Base-by-base conservation (phyloP, 2,329 filamentous ascomycete species). In the Arthrobotrys entomopaga region DNA sequence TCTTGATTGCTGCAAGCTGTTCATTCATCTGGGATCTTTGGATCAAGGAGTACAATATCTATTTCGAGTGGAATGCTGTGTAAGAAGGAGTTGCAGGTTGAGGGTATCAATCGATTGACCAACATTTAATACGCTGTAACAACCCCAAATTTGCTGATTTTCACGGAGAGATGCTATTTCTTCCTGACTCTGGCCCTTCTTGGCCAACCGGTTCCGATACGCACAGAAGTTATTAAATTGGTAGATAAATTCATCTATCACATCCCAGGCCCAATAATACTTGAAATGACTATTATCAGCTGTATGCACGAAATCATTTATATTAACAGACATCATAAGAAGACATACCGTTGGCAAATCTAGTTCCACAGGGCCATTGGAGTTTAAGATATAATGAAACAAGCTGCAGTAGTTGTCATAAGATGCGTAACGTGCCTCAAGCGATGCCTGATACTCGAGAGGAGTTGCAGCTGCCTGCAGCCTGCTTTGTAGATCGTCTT, bases 221-320 rank as follows among this genome's bases (percentile, higher is more conserved):
- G 93, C 92, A 82, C 93, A 98, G 87, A 99, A 99, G 72, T 93
- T 96, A 87, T 99, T 97, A 87, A 99, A 99, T 83, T 99, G 95
- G 86, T 99, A 99, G 84, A 99, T 98, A 86, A 99, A 99, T 84
- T 99, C 95, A 83, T 99, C 95, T 84, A 99, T 97, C 79, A 98
- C 94, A 83, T 99, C 95, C 95, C 95, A 99, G 48, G 95, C 95
- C 95, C 95, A 99, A 86, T 94, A 97, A 85, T 97, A 96, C 92
- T 98, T 82, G 49, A 53, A 19, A 24, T n/a, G 26, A 6, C 26
- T 19, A 13, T 57, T 40, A 66, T 42, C 52, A 40, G 24, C n/a
- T 11, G 15, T 20, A 50, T 24, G n/a, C 16, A 42, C 46, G 15
- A 8, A 22, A 46, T 29, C 46, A 43, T 40, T 22, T 20, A 16